Conservation (phyloP, 1,139 yeast genomes). For the Saccharomyces hybrid region DNA sequence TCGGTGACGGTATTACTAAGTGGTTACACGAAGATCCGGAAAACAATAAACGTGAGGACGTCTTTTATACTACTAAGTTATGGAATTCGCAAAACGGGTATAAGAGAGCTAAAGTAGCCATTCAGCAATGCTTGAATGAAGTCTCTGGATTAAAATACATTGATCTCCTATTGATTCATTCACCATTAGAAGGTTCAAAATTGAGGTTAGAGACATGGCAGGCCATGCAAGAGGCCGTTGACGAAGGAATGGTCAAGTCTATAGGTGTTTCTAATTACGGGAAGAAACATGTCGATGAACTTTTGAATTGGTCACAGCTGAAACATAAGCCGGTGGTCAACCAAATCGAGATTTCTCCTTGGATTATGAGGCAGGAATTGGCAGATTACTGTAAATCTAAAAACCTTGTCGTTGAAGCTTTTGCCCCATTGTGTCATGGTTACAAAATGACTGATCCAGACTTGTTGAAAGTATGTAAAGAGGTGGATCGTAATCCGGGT, state of each 20-base stretch:
- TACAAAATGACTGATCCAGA: slow-evolving; percentile 43
- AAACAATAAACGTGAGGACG: slow-evolving; percentile 45
- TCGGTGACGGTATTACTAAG: slow-evolving; percentile 42
- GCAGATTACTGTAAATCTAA: slow-evolving; percentile 46
- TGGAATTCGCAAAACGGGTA: slow-evolving; percentile 56
- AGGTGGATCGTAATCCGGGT: slow-evolving; percentile 34
- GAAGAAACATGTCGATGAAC: slow-evolving; percentile 49
- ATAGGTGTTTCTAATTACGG: slow-evolving; percentile 72
- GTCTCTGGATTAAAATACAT: slow-evolving; percentile 42
- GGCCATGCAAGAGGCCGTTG: slow-evolving; percentile 63
- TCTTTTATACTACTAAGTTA: slow-evolving; percentile 66
- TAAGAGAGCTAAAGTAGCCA: slow-evolving; percentile 47
- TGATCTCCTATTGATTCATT: slow-evolving; percentile 49
- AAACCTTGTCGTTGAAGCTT: slow-evolving; percentile 56
- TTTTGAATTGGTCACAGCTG: slow-evolving; percentile 46
- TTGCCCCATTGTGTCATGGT: slow-evolving; percentile 65
- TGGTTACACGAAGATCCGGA: slow-evolving; percentile 47
- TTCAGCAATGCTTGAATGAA: slow-evolving; percentile 42
- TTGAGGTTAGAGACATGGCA: slow-evolving; percentile 49
- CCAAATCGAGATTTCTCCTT: slow-evolving; percentile 68
- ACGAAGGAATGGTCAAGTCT: slow-evolving; percentile 44
- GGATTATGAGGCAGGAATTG: slow-evolving; percentile 62
- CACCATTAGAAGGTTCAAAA: slow-evolving; percentile 49
- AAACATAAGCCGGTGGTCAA: slow-evolving; percentile 54
- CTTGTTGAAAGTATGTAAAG: slow-evolving; percentile 35